Conservation (phyloP, 1,284 basidiomycete species). For the Cryptococcus jaspeensis region DNA sequence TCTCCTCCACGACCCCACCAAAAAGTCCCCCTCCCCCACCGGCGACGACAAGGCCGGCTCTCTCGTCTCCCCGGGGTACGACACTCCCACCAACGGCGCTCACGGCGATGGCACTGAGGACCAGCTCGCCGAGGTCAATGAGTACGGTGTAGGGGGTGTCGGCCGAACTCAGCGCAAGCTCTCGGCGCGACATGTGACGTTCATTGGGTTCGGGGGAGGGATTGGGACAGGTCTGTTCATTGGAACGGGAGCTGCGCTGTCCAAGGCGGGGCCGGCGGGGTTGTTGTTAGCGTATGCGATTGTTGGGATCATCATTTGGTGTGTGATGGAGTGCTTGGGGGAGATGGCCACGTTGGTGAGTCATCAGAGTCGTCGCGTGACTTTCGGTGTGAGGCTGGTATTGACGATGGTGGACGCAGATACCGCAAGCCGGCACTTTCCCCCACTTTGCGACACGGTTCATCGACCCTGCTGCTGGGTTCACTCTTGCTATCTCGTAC, state of each 20-base stretch:
- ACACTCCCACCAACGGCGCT: neutral
- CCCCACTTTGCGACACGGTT: constrained; percentile 9
- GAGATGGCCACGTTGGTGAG: constrained; percentile 18
- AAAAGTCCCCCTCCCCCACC: too few relatives aligned
- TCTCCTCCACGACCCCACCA: too few relatives aligned
- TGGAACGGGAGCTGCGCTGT: constrained; percentile 9
- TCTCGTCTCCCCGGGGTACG: neutral
- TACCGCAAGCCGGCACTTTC: constrained; percentile 12
- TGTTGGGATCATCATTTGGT: constrained; percentile 13
- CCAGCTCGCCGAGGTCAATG: neutral
- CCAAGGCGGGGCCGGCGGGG: constrained; percentile 18
- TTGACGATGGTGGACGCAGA: constrained; percentile 2
- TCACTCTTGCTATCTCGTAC: constrained; percentile 10
- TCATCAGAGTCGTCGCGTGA: neutral
- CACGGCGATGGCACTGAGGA: neutral
- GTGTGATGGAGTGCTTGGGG: constrained; percentile 13
- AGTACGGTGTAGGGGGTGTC: constrained; percentile 2
- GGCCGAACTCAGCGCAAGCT: constrained; percentile 9
- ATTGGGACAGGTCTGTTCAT: constrained; percentile 15
- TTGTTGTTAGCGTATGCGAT: constrained; percentile 13
- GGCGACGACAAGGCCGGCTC: neutral
- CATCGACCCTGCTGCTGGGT: constrained; percentile 14
- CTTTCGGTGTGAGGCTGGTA: too few relatives aligned
- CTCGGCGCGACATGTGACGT: constrained; percentile 7
- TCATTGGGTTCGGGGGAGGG: constrained; percentile 12